Base-by-base conservation (phyloP, 179 eudicot species). In the Camellia oleifera region DNA sequence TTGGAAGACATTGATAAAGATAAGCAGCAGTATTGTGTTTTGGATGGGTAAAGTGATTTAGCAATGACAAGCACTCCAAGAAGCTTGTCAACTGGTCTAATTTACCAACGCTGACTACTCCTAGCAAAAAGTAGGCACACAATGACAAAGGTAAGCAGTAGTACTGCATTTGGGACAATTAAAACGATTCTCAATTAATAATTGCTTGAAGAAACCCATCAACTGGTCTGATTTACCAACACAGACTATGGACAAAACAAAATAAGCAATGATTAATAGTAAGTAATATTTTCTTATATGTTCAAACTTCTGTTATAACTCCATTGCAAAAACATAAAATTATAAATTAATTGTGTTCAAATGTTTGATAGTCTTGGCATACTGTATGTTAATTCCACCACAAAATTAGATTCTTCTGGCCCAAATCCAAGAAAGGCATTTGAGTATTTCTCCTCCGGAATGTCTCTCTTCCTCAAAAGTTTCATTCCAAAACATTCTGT, bases 381-480 rank as follows among this genome's bases (percentile, higher is more conserved):
- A 95, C 99, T 95, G 88, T 92, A 95, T 64, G 99, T 95, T 65
- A 95, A 81, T 81, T 94, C 99, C 71, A 92, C 91, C 40, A 83
- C 98, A 84, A 95, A 95, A 77, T 86, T 74, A 72, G 97, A 88
- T 68, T 90, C 90, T 79, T 95, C 99, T 7, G 99, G 92, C 46
- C 98, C 98, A 87, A 91, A 94, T 73, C 98, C 99, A 65, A 95
- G 94, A 81, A 95, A 95, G 52, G 99, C 99, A 81, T 94, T 95
- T 6, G 98, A 74, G 82, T 95, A 95, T 54, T 94, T 94, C 84
- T 95, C 99, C 80, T 91, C 97, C 13, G 98, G 98, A 79, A 95
- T 58, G 81, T 95, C 99, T 40, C 99, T 87, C 78, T 94, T 70
- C 87, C 99, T 91, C 88, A 95, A 85, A 70, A 95, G 85, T 83